These are phyloP conservation scores for Trichoderma sp. DNA, from an alignment of 2,329 filamentous ascomycete genomes.

Conservation along the genomic window DNA sequence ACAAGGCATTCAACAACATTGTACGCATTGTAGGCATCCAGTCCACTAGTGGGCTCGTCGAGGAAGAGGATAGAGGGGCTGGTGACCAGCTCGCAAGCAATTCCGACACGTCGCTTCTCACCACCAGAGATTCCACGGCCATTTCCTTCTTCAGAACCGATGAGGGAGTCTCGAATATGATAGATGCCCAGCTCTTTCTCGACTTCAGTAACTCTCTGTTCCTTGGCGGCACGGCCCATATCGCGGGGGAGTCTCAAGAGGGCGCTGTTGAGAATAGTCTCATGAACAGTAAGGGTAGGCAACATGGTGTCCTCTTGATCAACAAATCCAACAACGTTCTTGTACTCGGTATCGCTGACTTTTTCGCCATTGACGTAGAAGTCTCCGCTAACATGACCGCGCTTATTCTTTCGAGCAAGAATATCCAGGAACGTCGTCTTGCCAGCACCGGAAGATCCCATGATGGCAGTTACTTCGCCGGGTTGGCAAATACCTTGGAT, in stretches of 20 bases:
- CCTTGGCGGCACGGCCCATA: slow-evolving; percentile 85
- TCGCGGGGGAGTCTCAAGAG: slow-evolving; percentile 85
- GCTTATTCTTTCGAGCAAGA: slow-evolving; percentile 93
- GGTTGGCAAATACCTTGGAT: slow-evolving; percentile 87
- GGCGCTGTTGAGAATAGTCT: slow-evolving; percentile 94
- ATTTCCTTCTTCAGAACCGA: slow-evolving; percentile 92
- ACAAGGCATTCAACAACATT: slow-evolving; percentile 97
- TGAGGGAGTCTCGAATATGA: slow-evolving; percentile 89
- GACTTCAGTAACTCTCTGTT: slow-evolving; percentile 86
- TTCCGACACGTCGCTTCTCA: slow-evolving; percentile 92
- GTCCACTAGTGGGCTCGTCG: slow-evolving; percentile 92
- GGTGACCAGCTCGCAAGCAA: slow-evolving; percentile 95
- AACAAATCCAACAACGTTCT: slow-evolving; percentile 90
- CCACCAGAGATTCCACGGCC: slow-evolving; percentile 95
- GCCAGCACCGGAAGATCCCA: slow-evolving; percentile 95
- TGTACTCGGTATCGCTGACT: slow-evolving; percentile 79
- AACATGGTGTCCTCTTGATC: slow-evolving; percentile 98
- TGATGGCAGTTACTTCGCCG: slow-evolving; percentile 94
- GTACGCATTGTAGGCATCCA: slow-evolving; percentile 96
- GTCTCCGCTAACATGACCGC: slow-evolving; percentile 71
- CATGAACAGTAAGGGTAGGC: slow-evolving; percentile 91
- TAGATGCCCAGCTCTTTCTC: slow-evolving; percentile 94
- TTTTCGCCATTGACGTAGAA: slow-evolving; percentile 95
- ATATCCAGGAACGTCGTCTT: slow-evolving; percentile 98
- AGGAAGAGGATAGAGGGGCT: slow-evolving; percentile 96